Conservation (phyloP, 371 early-diverging fungal genomes). For the Syncephalis fuscata region DNA sequence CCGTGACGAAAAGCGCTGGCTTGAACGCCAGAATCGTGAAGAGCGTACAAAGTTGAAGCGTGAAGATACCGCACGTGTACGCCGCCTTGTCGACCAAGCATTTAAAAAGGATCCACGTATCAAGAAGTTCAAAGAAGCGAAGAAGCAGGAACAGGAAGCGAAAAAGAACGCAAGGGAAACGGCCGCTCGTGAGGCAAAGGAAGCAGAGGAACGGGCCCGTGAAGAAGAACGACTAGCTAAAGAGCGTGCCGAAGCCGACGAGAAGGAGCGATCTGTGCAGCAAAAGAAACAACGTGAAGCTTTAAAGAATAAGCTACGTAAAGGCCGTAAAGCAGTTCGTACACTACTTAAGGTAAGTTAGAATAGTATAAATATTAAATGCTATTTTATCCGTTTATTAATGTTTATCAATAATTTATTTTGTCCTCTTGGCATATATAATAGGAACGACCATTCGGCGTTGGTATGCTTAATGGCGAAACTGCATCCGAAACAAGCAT, state of each 20-base stretch:
- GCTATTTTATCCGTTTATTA: too few species aligned
- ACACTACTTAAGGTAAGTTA: conserved; percentile 36
- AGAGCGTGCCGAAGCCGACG: conserved; percentile 35
- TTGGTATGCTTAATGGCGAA: conserved; percentile 8
- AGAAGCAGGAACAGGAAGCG: conserved; percentile 71
- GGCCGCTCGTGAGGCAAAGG: conserved; percentile 40
- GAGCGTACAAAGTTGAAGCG: conserved; percentile 86
- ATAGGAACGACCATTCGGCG: conserved; percentile 10
- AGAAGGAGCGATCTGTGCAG: conserved; percentile 30
- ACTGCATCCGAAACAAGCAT: too few species aligned
- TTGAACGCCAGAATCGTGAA: conserved; percentile 90
- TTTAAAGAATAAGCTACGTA: conserved; percentile 66
- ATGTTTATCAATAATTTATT: too few species aligned
- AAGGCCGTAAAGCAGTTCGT: conserved; percentile 84
- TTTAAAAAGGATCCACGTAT: conserved; percentile 69
- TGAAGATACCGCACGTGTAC: conserved; percentile 87
- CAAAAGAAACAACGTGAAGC: conserved; percentile 54
- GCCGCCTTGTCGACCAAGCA: conserved; percentile 40
- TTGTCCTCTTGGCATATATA: too few species aligned
- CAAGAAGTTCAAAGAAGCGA: conserved; percentile 74
- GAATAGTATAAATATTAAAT: conserved; percentile 18
- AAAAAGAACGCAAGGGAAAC: conserved; percentile 77
- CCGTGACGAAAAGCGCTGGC: conserved; percentile 91
- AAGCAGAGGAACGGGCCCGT: conserved; percentile 34
- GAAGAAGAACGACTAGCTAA: conserved; percentile 18